phyloP scores from a whole-genome alignment of 495 filamentous ascomycete species.

The Mytilinidion resinicola region DNA sequence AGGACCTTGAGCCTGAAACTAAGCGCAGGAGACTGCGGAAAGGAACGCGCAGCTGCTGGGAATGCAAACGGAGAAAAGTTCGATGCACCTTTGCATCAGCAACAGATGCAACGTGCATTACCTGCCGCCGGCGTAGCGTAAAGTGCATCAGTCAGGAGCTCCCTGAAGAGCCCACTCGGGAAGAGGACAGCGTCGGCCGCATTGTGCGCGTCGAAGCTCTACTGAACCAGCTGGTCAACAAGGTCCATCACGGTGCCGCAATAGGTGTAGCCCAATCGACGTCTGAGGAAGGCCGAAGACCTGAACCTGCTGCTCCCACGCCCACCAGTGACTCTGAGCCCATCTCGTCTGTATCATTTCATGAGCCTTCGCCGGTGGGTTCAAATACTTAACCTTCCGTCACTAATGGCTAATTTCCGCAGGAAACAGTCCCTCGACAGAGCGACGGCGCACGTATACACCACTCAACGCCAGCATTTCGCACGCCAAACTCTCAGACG shows the following conservation, averaged over 20 bases:
- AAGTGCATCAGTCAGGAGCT: constrained; percentile 7
- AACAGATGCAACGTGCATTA: not conserved
- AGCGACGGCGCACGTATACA: too few species aligned
- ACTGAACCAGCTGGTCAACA: not conserved
- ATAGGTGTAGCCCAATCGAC: not conserved
- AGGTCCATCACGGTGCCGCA: not conserved
- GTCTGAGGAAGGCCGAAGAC: not conserved
- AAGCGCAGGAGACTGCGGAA: constrained; percentile 20
- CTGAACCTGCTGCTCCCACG: not conserved
- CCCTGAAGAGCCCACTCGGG: not conserved
- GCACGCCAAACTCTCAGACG: not conserved
- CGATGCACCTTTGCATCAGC: constrained; percentile 9
- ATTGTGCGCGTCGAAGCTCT: not conserved
- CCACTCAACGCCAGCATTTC: not conserved
- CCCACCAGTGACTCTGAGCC: not conserved
- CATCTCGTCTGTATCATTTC: not conserved
- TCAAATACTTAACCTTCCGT: not conserved
- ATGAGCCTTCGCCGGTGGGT: not conserved
- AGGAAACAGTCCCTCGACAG: not conserved
- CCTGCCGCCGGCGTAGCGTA: constrained; percentile 2
- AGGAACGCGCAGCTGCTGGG: constrained; percentile 21
- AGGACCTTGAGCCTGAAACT: not conserved
- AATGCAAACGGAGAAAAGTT: constrained; percentile 20
- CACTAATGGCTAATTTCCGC: not conserved
- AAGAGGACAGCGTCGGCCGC: not conserved